These are phyloP conservation scores for Pichia sp. DNA, from an alignment of 1,139 yeast genomes.

Conservation along the genomic window DNA sequence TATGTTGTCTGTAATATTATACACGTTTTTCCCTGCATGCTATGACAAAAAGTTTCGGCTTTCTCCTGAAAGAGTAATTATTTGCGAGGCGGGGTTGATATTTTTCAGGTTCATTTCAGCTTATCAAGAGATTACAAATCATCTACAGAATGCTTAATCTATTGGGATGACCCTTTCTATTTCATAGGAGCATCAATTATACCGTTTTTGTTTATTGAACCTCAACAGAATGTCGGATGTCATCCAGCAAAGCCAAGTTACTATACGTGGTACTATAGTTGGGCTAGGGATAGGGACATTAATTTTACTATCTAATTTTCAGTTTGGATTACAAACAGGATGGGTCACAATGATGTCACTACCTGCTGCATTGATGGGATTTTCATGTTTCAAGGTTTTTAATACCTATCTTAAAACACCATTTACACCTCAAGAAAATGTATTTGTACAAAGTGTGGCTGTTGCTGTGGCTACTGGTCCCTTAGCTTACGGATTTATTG, in stretches of 20 bases:
- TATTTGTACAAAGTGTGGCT: slow-evolving; percentile 83
- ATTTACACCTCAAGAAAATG: slow-evolving; percentile 85
- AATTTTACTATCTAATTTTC: slow-evolving; percentile 82
- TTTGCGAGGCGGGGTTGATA: neutral
- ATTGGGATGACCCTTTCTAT: no score
- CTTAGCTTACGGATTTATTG: slow-evolving; percentile 87
- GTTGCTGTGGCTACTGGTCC: slow-evolving; percentile 99
- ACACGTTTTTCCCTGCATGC: no score
- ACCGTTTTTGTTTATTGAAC: no score
- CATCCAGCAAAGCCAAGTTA: slow-evolving; percentile 49
- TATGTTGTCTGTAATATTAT: no score
- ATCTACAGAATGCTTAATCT: neutral
- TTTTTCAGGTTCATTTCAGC: neutral
- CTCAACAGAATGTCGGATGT: no score
- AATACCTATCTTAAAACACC: slow-evolving; percentile 35
- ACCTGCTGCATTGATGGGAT: slow-evolving; percentile 86
- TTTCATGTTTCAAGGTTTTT: slow-evolving; percentile 60
- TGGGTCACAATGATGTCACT: slow-evolving; percentile 99
- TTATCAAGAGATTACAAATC: neutral
- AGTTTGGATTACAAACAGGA: slow-evolving; percentile 94
- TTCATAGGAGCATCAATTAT: no score
- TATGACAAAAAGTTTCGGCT: neutral
- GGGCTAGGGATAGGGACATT: slow-evolving; percentile 77
- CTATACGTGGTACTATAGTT: slow-evolving; percentile 61
- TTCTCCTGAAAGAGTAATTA: neutral